Conservation (phyloP, 306 rosid genomes). For the Cicer chorassanicum region DNA sequence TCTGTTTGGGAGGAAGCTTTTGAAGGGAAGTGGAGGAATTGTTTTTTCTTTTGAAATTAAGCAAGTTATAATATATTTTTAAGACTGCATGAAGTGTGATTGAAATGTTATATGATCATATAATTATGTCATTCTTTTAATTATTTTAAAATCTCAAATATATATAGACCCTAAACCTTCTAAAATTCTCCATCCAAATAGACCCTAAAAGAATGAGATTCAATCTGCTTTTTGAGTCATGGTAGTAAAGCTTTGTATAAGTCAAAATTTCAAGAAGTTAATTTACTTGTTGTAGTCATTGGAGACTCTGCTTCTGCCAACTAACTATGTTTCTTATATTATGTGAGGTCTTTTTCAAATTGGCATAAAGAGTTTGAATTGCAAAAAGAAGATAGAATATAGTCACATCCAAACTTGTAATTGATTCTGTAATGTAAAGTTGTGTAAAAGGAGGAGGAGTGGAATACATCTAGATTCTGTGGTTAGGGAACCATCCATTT, state of each 20-base stretch:
- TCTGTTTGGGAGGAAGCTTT: too few relatives aligned
- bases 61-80: too few relatives aligned
- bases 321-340: too few relatives aligned
- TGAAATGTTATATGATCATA: too few relatives aligned
- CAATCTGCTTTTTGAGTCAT: background rate
- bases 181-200: too few relatives aligned
- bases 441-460: background rate
- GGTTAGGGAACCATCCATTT: background rate
- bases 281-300: background rate
- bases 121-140: too few relatives aligned
- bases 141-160: too few relatives aligned
- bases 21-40: too few relatives aligned
- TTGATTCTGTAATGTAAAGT: background rate
- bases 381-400: background rate
- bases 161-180: too few relatives aligned
- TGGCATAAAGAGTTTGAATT: slow-evolving; percentile 11
- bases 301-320: background rate
- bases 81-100: too few relatives aligned
- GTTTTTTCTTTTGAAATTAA: too few relatives aligned
- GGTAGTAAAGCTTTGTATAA: background rate
- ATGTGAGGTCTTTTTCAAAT: background rate
- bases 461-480: background rate
- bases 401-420: slow-evolving; percentile 16
- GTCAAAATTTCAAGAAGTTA: background rate
- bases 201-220: too few relatives aligned